A percentile compares a stretch with the other conserved stretches of the same genome.
Conservation (phyloP, 345 rosid genomes). For the Capsella bursapastoris region DNA sequence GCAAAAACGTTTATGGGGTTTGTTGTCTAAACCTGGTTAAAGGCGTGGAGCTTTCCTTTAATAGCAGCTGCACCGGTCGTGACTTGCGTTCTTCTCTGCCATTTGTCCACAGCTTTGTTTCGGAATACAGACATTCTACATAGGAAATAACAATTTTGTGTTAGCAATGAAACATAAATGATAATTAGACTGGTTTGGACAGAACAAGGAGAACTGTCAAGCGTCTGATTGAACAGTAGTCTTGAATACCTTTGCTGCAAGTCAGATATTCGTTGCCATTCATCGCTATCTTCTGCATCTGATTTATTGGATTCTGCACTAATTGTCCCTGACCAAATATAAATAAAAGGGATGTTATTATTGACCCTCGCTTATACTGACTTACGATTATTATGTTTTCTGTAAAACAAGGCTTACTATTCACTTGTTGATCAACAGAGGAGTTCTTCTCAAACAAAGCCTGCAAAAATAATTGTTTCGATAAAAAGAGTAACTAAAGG, state of each 20-base stretch:
- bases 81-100: slow-evolving; percentile 94
- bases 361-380: background rate
- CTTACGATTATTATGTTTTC: background rate
- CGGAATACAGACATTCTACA: slow-evolving; percentile 74
- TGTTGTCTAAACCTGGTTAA: slow-evolving; percentile 77
- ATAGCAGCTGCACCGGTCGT: slow-evolving; percentile 93
- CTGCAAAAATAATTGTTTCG: slow-evolving; percentile 43
- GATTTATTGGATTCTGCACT: slow-evolving; percentile 44
- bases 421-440: slow-evolving; percentile 56
- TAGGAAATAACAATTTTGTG: slow-evolving; percentile 11
- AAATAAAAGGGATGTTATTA: background rate
- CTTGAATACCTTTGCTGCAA: slow-evolving; percentile 67
- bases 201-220: background rate
- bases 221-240: background rate
- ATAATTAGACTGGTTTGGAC: slow-evolving; percentile 8
- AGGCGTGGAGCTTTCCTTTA: slow-evolving; percentile 81
- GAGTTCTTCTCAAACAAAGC: slow-evolving; percentile 86
- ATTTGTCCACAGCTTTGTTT: slow-evolving; percentile 86
- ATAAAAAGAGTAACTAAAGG: slow-evolving; percentile 9
- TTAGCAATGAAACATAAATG: background rate
- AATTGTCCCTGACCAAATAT: slow-evolving; percentile 26
- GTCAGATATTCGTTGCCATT: slow-evolving; percentile 65
- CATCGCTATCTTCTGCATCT: slow-evolving; percentile 59
- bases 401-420: slow-evolving; percentile 54
- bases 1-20: background rate